These are phyloP conservation scores for Yarrowia sp. DNA, from an alignment of 805 yeast genomes.

Conservation along the genomic window DNA sequence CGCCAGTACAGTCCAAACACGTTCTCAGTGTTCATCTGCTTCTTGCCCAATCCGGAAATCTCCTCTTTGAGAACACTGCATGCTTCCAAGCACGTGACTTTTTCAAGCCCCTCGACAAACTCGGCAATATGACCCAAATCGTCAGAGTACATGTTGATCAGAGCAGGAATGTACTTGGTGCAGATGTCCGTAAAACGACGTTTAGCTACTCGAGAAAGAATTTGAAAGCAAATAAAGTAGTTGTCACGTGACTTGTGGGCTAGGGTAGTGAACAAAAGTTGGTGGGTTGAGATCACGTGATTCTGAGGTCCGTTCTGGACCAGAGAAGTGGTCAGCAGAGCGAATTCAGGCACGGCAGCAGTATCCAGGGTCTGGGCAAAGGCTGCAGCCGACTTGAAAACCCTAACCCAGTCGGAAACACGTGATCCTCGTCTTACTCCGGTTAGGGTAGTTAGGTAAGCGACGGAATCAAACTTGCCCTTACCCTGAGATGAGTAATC, in stretches of 20 bases:
- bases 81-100: neutral
- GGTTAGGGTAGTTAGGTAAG: constrained; percentile 30
- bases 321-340: neutral
- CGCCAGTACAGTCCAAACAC: constrained; percentile 10
- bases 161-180: neutral
- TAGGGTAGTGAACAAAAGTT: neutral
- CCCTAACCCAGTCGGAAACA: constrained; percentile 38
- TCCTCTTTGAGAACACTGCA: constrained; percentile 3
- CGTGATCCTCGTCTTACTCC: constrained; percentile 43
- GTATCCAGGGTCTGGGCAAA: neutral
- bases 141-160: neutral
- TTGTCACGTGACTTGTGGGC: neutral
- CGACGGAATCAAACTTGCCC: constrained; percentile 22
- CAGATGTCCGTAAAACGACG: constrained; percentile 5
- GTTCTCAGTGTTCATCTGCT: neutral
- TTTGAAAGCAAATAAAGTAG: neutral
- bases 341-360: neutral
- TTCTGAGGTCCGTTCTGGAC: neutral
- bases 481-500: neutral
- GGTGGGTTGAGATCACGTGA: neutral
- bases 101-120: neutral
- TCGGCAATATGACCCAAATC: neutral
- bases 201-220: neutral
- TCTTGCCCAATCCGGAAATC: neutral
- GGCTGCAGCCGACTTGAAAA: neutral